Evolutionary conservation across 768 basidiomycete species (phyloP).

Genomic region (Leccinum arenicola): DNA sequence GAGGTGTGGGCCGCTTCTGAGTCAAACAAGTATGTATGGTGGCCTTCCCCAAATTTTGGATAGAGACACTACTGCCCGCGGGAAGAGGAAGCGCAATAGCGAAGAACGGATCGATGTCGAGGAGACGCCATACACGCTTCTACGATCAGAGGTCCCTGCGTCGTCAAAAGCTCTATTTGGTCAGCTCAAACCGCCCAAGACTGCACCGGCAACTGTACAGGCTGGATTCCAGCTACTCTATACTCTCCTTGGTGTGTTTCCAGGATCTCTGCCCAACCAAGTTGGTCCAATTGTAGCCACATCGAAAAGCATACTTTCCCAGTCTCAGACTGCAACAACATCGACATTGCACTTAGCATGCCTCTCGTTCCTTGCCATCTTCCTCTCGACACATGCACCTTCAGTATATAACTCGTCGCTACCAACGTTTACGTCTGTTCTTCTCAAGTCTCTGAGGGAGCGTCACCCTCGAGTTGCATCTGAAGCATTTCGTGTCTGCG

Average conservation of each 20-base stretch:
- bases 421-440: constrained; percentile 62
- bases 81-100: constrained; percentile 76
- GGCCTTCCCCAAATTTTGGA: constrained; percentile 54
- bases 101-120: constrained; percentile 72
- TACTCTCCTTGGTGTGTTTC: constrained; percentile 73
- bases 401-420: constrained; percentile 58
- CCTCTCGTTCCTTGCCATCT: constrained; percentile 80
- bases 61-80: constrained; percentile 42
- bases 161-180: constrained; percentile 79
- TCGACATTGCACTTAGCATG: constrained; percentile 81
- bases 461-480: constrained; percentile 87
- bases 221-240: constrained; percentile 81
- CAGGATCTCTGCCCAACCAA: constrained; percentile 79
- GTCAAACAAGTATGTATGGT: constrained; percentile 80
- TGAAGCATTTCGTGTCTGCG: constrained; percentile 83
- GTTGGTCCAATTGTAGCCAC: constrained; percentile 60
- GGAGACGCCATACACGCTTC: constrained; percentile 68
- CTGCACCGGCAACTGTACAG: constrained; percentile 72
- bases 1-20: constrained; percentile 93
- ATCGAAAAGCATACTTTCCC: constrained; percentile 61
- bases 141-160: constrained; percentile 72
- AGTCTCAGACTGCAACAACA: constrained; percentile 69
- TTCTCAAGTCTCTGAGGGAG: constrained; percentile 74
- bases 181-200: constrained; percentile 83
- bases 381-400: constrained; percentile 68